Percentiles rank a stretch among this genome's conserved stretches.
phyloP scores from a whole-genome alignment of 257 asterid species.

The Galeopsis tetrahit region DNA sequence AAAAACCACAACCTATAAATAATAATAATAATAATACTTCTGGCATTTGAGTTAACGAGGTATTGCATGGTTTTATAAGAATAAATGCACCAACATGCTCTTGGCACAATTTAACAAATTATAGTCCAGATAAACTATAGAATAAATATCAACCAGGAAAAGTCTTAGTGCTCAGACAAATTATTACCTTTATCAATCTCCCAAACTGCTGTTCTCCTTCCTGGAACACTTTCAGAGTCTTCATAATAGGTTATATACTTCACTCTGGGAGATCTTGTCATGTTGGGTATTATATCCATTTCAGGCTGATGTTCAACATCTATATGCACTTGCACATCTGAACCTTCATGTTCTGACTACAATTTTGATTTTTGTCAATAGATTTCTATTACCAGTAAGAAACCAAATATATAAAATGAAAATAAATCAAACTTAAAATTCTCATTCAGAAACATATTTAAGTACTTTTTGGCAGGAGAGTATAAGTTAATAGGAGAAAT shows the following conservation, averaged over 20 bases:
- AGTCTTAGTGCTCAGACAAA: slow-evolving; percentile 36
- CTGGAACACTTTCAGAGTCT: slow-evolving; percentile 94
- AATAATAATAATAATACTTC: not conserved
- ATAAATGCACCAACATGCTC: not conserved
- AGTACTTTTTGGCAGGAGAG: slow-evolving; percentile 18
- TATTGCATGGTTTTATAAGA: slow-evolving; percentile 21
- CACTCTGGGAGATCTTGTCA: slow-evolving; percentile 84
- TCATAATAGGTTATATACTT: slow-evolving; percentile 97
- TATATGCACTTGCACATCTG: slow-evolving; percentile 83
- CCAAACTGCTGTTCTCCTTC: slow-evolving; percentile 98
- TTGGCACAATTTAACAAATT: slow-evolving; percentile 16
- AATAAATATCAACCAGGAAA: slow-evolving; percentile 2
- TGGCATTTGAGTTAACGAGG: slow-evolving; percentile 16
- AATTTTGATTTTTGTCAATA: slow-evolving; percentile 37
- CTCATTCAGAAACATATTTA: not conserved
- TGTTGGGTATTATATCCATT: slow-evolving; percentile 80
- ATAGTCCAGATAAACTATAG: slow-evolving; percentile 20
- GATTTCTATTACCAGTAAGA: slow-evolving; percentile 28
- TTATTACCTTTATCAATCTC: slow-evolving; percentile 93
- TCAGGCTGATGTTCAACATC: slow-evolving; percentile 80
- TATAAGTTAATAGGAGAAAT: slow-evolving; percentile 25
- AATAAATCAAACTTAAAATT: not conserved
- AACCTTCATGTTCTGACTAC: slow-evolving; percentile 97
- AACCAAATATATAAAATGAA: not conserved
- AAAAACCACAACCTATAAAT: slow-evolving; percentile 24